These are phyloP conservation scores for Macrolepiota albuminosa DNA, from an alignment of 768 basidiomycete genomes.

Conservation along the genomic window DNA sequence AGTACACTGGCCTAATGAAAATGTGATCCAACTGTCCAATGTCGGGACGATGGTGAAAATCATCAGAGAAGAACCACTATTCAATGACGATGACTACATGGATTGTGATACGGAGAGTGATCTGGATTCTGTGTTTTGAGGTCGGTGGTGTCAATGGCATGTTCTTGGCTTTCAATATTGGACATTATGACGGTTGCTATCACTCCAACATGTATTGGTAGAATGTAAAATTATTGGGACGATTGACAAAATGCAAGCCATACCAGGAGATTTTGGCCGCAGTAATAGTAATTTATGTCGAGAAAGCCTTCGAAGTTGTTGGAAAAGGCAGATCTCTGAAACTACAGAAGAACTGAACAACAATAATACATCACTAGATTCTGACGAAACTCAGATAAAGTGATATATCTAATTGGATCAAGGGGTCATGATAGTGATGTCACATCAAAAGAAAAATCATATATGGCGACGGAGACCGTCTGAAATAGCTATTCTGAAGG, in stretches of 20 bases:
- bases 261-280: neutral
- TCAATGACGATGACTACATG: constrained; percentile 12
- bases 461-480: neutral
- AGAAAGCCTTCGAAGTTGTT: neutral
- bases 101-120: constrained; percentile 14
- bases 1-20: constrained; percentile 5
- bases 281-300: neutral
- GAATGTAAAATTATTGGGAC: neutral
- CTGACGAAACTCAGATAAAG: neutral
- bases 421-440: neutral
- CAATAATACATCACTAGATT: neutral
- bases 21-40: constrained; percentile 7
- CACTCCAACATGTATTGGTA: neutral
- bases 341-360: neutral
- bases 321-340: neutral
- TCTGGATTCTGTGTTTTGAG: constrained; percentile 14
- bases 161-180: constrained; percentile 23
- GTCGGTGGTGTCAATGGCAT: constrained; percentile 26
- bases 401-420: neutral
- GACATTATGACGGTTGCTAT: neutral
- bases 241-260: neutral
- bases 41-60: constrained; percentile 19
- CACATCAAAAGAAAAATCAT: neutral
- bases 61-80: constrained; percentile 11
- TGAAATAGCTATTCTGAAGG: neutral